Evolutionary conservation across 805 yeast species (phyloP).

Genomic region (Zygosaccharomyces gambellarensis): DNA sequence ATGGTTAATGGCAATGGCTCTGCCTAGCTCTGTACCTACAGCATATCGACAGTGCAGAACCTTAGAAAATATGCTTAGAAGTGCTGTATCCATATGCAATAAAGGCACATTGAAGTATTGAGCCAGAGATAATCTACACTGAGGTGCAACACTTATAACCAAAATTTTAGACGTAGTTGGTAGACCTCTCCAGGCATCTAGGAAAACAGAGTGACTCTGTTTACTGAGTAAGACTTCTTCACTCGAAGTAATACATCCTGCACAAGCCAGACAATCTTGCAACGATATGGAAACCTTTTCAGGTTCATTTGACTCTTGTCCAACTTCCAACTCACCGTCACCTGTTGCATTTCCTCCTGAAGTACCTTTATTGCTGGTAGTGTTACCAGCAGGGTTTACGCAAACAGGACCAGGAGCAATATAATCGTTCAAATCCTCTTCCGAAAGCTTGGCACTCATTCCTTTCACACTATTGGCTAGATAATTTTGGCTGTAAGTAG

Average conservation of each 20-base stretch:
- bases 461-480: neutral
- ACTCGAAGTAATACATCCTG: slow-evolving; percentile 97
- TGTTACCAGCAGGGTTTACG: slow-evolving; percentile 65
- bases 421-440: slow-evolving; percentile 89
- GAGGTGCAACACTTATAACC: slow-evolving; percentile 81
- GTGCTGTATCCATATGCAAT: slow-evolving; percentile 53
- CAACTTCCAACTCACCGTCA: slow-evolving; percentile 66
- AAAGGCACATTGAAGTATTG: slow-evolving; percentile 52
- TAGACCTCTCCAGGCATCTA: slow-evolving; percentile 48
- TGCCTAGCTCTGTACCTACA: slow-evolving; percentile 81
- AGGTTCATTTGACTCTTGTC: slow-evolving; percentile 51
- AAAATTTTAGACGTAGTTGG: slow-evolving; percentile 31
- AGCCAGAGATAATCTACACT: slow-evolving; percentile 77
- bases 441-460: slow-evolving; percentile 86
- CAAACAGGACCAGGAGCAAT: slow-evolving; percentile 94
- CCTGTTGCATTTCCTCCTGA: neutral
- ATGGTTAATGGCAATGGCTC: slow-evolving; percentile 57
- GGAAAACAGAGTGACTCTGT: slow-evolving; percentile 78
- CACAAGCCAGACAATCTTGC: slow-evolving; percentile 92
- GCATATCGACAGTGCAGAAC: slow-evolving; percentile 63
- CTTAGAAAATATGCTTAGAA: slow-evolving; percentile 51
- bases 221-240: slow-evolving; percentile 88
- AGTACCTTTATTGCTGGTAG: slow-evolving; percentile 2
- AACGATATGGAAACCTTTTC: slow-evolving; percentile 83
- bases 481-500: neutral